Base-by-base conservation (phyloP, 2,329 filamentous ascomycete species). In the Pyrenophora tritici-repentis region DNA sequence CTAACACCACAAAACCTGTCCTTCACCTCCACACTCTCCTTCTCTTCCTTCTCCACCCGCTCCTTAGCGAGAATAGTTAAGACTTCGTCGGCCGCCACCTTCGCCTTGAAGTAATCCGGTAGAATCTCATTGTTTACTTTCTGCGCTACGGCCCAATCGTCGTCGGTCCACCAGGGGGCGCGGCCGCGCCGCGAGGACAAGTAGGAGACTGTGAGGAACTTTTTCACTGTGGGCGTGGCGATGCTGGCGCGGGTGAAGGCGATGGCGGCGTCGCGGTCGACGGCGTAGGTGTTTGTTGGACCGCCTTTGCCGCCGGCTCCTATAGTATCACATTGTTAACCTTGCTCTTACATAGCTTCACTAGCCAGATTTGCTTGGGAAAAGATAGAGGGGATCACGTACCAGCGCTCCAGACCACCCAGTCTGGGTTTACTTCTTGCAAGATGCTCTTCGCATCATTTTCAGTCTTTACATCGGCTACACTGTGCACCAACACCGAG, bases 391-490 rank as follows among this genome's bases (percentile, higher is more conserved):
- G 5, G 5, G 18, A 18, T 18, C 18, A 62, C 77, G 36, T 68
- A 84, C 86, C 86, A 14, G 87, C 86, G 58, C 81, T 84, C 83
- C 84, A 90, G 55, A 88, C 81, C 24, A 89, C 79, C 69, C 85
- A 88, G 68, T 89, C 85, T 53, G 83, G 77, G 68, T 81, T 80
- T 4, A 85, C 82, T 61, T 80, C 76, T 56, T 83, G 78, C 33
- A 93, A 71, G 50, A 92, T 81, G 32, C 74, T 76, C 59, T 82
- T 77, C 1, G 88, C 89, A 56, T 87, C 82, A 0, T 75, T 76
- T 42, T 85, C 80, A 45, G 76, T 83, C 70, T 83, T 85, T 34
- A 92, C 80, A 14, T 90, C 87, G 46, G 90, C 88, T 16, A 93
- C 75, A 65, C 85, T 90, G 65, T 82, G 81, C 13, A 93, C 79